Percentiles rank a stretch among this genome's conserved stretches.
phyloP scores from a whole-genome alignment of 345 rosid genomes.

The Citrus medica region DNA sequence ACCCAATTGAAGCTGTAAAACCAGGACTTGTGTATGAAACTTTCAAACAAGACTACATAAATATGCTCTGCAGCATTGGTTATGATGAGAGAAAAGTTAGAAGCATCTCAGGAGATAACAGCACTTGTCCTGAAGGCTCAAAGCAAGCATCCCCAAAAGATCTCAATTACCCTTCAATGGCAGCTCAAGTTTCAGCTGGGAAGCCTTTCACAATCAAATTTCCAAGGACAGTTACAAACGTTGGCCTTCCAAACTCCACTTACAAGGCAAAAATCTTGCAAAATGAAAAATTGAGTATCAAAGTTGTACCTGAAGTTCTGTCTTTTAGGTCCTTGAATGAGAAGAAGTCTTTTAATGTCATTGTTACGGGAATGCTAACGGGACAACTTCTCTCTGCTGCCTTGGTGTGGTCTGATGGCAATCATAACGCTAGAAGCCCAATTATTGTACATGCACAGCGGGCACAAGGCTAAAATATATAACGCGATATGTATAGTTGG shows the following conservation, averaged over 20 bases:
- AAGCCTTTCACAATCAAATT: conserved; percentile 27
- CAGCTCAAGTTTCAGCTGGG: conserved; percentile 13
- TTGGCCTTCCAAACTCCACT: conserved; percentile 34
- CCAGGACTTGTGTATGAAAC: conserved; percentile 40
- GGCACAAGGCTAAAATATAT: not conserved
- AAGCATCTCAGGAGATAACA: conserved; percentile 28
- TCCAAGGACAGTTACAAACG: conserved; percentile 57
- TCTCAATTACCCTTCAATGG: conserved; percentile 55
- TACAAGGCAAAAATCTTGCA: conserved; percentile 30
- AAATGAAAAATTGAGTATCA: conserved; percentile 13
- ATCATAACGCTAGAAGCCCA: conserved; percentile 25
- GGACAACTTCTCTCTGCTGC: conserved; percentile 17
- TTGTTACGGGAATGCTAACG: conserved; percentile 14
- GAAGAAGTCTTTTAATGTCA: conserved; percentile 43
- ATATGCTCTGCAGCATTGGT: conserved; percentile 41
- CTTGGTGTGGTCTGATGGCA: conserved; percentile 37
- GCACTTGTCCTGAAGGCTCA: conserved; percentile 25
- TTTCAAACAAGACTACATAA: conserved; percentile 28
- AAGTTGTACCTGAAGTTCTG: conserved; percentile 39
- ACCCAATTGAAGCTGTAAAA: conserved; percentile 42
- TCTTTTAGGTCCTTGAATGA: conserved; percentile 29
- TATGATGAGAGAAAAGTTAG: conserved; percentile 15
- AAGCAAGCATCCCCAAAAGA: conserved; percentile 21
- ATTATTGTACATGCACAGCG: not conserved
- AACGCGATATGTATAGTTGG: not conserved